Base-by-base conservation (phyloP, 163 green algal genomes). In the Scenedesmus sp. region DNA sequence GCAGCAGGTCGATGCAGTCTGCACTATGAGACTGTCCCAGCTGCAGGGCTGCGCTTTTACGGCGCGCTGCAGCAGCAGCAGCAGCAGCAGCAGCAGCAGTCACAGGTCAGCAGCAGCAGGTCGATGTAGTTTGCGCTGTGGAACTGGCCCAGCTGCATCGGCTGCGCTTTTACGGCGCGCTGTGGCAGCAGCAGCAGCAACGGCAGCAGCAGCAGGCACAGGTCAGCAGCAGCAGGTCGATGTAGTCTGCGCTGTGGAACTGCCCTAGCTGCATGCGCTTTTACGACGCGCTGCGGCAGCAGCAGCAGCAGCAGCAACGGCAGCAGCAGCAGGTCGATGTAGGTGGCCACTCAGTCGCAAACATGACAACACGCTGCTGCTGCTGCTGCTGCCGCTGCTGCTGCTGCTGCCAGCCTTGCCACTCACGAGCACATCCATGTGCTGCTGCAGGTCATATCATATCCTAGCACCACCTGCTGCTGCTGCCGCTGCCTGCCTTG, bases 401-500 rank as follows among this genome's bases (percentile, higher is more conserved):
- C 20, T 77, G 86, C 34, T 64, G 34, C 10, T 62, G 55, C 54
- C 54, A 56, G 5, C 3, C n/a, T 34, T 52, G 34, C 64, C 82
- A 92, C 93, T 96, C 83, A 96, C 94, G 85, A 92, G 96, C 13
- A 99, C 96, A 54, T 99, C 96, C 94, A 99, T 96, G 18, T 98
- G 92, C 84, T 98, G 95, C 93, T 99, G 95, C 56, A 99, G 95
- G 26, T 95, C 97, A 86, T 99, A 46, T 46, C 34, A 46, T 46
- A 99, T n/a, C 95, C 96, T 15, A 99, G 93, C 12, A 99, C 95
- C 6, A 99, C 95, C 76, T 97, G 94, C 92, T 99, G 97, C 20
- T 46, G 34, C 34, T 46, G 34, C 34, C 34, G 34, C 34, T 46
- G 34, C 34, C 34, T 46, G 34, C 34, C 34, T 46, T 46, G 34